Percentiles rank a stretch among this genome's conserved stretches.
Conservation (phyloP, 352 stramenopile species). For the Aphanomyces euteiches region DNA sequence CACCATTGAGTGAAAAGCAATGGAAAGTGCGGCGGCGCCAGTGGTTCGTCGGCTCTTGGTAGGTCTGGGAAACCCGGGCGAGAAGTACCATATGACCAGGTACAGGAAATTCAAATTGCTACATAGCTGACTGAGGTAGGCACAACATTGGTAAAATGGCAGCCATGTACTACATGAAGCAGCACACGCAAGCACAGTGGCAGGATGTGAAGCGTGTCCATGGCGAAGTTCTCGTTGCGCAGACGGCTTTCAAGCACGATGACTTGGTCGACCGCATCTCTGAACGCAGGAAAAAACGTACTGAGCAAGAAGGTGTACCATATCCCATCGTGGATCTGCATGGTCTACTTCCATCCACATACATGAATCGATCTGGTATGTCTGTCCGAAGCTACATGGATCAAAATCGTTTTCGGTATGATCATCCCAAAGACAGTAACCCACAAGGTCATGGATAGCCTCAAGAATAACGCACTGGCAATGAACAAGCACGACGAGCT, state of each 20-base stretch:
- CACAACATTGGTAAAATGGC: constrained; percentile 78
- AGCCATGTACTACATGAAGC: constrained; percentile 60
- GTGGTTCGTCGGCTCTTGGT: constrained; percentile 48
- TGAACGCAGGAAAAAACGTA: constrained; percentile 68
- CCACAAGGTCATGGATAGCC: constrained; percentile 8
- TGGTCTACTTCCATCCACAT: constrained; percentile 68
- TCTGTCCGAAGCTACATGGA: constrained; percentile 78
- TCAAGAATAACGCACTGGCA: constrained; percentile 79
- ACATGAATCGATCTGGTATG: constrained; percentile 83
- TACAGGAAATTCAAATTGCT: constrained; percentile 27
- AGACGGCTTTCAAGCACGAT: constrained; percentile 50
- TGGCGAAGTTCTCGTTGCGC: constrained; percentile 59
- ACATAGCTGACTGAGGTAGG: constrained; percentile 32
- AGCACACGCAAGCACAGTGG: constrained; percentile 39
- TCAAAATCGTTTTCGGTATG: constrained; percentile 57
- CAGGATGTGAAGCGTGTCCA: constrained; percentile 36
- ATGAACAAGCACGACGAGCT: constrained; percentile 82
- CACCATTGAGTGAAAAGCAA: constrained; percentile 1
- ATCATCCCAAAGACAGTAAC: background rate
- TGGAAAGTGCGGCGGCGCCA: background rate
- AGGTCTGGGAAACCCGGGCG: constrained; percentile 76
- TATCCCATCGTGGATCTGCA: constrained; percentile 72
- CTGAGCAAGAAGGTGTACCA: constrained; percentile 63
- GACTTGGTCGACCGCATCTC: constrained; percentile 78
- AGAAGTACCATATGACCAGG: constrained; percentile 78